Evolutionary conservation across 768 basidiomycete species (phyloP).

Genomic region (Boletus reticuloceps): DNA sequence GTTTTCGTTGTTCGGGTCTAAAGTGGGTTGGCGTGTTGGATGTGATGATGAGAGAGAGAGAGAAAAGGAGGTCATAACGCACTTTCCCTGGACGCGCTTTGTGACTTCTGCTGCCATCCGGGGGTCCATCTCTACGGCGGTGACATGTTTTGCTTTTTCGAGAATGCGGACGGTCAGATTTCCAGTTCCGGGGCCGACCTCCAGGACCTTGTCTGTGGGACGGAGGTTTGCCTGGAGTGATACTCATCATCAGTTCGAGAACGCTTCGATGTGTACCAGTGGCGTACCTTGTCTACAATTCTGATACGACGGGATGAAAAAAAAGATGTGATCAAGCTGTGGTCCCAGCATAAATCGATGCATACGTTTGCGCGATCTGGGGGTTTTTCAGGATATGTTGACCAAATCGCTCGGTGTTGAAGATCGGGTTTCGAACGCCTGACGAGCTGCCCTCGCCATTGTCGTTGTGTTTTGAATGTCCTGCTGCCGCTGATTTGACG

Average conservation of each 20-base stretch:
- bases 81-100: constrained; percentile 98
- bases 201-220: constrained; percentile 93
- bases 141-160: constrained; percentile 89
- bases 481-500: constrained; percentile 38
- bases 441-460: constrained; percentile 37
- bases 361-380: constrained; percentile 83
- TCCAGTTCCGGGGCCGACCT: constrained; percentile 97
- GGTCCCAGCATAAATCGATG: constrained; percentile 23
- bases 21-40: neutral
- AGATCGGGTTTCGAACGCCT: constrained; percentile 76
- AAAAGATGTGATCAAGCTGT: constrained; percentile 11
- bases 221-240: constrained; percentile 74
- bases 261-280: neutral
- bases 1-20: constrained; percentile 93
- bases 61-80: constrained; percentile 40
- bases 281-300: constrained; percentile 59
- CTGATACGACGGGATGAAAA: constrained; percentile 25
- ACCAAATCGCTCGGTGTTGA: constrained; percentile 93
- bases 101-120: constrained; percentile 98
- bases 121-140: constrained; percentile 97
- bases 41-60: neutral
- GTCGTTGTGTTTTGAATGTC: constrained; percentile 40
- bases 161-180: constrained; percentile 93
- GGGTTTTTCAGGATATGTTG: constrained; percentile 98
- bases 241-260: constrained; percentile 5